A percentile compares a stretch with the other conserved stretches of the same genome.
Evolutionary conservation across 192 early-diverging fungal genomes (phyloP).

Genomic region (Paraglomus brasilianum): DNA sequence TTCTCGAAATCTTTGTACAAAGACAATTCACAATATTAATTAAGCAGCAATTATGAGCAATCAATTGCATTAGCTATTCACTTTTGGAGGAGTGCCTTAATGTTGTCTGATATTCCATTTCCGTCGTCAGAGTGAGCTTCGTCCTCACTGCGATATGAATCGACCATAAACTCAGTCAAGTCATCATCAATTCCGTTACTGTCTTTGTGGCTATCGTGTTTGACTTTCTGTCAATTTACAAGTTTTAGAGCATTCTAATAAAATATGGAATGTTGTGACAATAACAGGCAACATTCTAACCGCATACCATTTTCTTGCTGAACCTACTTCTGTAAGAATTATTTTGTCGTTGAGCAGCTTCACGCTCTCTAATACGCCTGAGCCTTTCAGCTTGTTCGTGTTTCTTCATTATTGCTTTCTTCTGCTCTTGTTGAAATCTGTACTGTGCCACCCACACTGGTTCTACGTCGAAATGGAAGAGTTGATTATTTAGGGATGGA

Average conservation of each 20-base stretch:
- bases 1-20: slow-evolving; percentile 8
- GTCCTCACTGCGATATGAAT: slow-evolving; percentile 66
- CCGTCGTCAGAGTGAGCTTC: slow-evolving; percentile 35
- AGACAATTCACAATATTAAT: slow-evolving; percentile 18
- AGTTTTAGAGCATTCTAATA: no score
- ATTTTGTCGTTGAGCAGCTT: slow-evolving; percentile 37
- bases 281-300: background rate
- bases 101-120: slow-evolving; percentile 53
- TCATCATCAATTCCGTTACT: slow-evolving; percentile 40
- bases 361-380: slow-evolving; percentile 36
- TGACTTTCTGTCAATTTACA: background rate
- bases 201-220: slow-evolving; percentile 29
- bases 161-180: slow-evolving; percentile 46
- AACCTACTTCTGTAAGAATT: slow-evolving; percentile 4
- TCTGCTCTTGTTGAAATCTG: slow-evolving; percentile 19
- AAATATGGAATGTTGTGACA: no score
- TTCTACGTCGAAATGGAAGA: slow-evolving; percentile 14
- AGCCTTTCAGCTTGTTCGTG: slow-evolving; percentile 41
- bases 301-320: slow-evolving; percentile 3
- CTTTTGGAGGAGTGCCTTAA: slow-evolving; percentile 53
- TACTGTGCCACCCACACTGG: slow-evolving; percentile 46
- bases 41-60: no score
- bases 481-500: background rate
- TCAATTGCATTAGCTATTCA: slow-evolving; percentile 28
- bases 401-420: slow-evolving; percentile 33